Conservation (phyloP, 331 rosid species). For the Erythrophleum ivorense region DNA sequence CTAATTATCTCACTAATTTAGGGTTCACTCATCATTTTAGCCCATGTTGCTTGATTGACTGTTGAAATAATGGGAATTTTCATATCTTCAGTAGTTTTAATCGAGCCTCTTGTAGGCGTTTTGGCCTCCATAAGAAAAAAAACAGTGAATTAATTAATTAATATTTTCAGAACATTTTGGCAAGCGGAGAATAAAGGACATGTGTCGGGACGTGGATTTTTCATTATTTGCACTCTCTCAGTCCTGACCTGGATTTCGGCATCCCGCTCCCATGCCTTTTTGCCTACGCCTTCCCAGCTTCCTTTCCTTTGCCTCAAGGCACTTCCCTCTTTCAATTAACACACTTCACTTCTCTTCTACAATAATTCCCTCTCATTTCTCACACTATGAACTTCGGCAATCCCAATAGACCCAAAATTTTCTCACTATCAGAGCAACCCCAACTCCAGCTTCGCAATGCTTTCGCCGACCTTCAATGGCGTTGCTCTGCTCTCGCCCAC, state of each 20-base stretch:
- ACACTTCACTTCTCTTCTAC: not conserved
- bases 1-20: too few relatives aligned
- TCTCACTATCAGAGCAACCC: slow-evolving; percentile 43
- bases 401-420: slow-evolving; percentile 34
- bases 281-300: not conserved
- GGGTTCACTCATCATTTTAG: too few relatives aligned
- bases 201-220: too few relatives aligned
- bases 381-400: slow-evolving; percentile 40
- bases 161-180: too few relatives aligned
- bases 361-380: not conserved
- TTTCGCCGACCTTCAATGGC: slow-evolving; percentile 49
- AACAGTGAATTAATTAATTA: too few relatives aligned
- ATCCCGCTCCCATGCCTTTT: not conserved
- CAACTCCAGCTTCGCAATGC: slow-evolving; percentile 50
- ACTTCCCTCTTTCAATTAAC: not conserved
- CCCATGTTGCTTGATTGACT: too few relatives aligned
- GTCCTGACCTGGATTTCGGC: not conserved
- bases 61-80: too few relatives aligned
- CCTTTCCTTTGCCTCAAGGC: not conserved
- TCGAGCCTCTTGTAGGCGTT: too few relatives aligned
- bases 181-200: too few relatives aligned
- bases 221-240: too few relatives aligned
- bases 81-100: too few relatives aligned
- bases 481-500: slow-evolving; percentile 53
- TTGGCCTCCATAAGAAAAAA: too few relatives aligned